Base-by-base conservation (phyloP, 2,329 filamentous ascomycete genomes). In the Nigrograna mackinnonii region DNA sequence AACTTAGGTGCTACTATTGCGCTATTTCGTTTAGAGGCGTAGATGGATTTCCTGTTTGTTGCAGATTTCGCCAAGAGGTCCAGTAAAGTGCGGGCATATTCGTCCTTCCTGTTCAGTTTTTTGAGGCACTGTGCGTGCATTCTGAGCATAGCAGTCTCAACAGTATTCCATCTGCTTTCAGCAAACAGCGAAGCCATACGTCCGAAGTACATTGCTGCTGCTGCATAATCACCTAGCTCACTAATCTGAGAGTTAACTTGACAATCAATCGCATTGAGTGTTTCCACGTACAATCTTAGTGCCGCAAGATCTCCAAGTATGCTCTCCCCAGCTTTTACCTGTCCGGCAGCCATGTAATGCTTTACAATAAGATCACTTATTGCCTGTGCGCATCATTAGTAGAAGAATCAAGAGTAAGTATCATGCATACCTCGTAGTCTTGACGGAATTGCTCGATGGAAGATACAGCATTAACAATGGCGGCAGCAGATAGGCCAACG, bases 71-170 rank as follows among this genome's bases (percentile, higher is more conserved):
- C 81, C 9, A 94, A 70, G 2, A 96, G 73, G 56, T 87, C 86
- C 12, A 96, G 74, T 6, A 89, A 78, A 6, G 88, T 84, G 18
- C 82, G 81, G 13, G 91, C 83, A 57, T 91, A 95, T 48, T 95
- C 89, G 39, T 92, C 87, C 46, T 84, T 83, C 12, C 84, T 82
- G 36, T 86, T 77, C 20, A 96, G 78, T 54, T 89, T 80, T 51
- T 87, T 86, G 20, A 99, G 77, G 64, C 91, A 97, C 36, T 82
- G 80, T 1, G 88, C 82, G 63, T 96, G 94, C 78, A 96, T 86
- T 50, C 89, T 82, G 5, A 97, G 78, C 79, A 96, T 88, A 1
- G 86, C 86, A 3, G 90, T 75, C 61, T 97, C 91, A 11, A 96
- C 76, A 1, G 85, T 74, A 39, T 80, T 83, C 91, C 94, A 97